Evolutionary conservation across 768 basidiomycete genomes (phyloP), one percentile per base, ranked within the genome.

Genomic region (Lactarius quietus): DNA sequence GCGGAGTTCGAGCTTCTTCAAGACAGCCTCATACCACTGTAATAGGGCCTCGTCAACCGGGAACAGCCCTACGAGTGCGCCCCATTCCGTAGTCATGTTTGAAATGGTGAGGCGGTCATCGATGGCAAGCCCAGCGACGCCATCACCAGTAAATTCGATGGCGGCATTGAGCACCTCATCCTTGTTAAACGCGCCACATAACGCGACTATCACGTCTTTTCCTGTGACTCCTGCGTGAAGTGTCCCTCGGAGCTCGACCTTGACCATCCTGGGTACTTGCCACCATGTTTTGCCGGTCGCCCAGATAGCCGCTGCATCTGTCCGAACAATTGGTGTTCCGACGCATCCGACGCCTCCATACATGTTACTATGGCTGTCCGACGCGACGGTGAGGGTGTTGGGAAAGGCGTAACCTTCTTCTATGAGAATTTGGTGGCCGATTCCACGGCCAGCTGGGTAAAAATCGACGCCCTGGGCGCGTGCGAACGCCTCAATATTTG

Each of bases 11-110:
- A 90, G 80, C 76, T 87, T 92, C 68, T 81, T 81, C 66, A 96
- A 76, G 15, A 84, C 79, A 6, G 79, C 77, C 52, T 92, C 89
- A 74, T 98, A 99, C 95, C 95, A 99, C 31, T 84, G 76, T 39
- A 95, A 73, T 23, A 95, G 83, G 10, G 84, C 86, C 23, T 86
- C 81, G 73, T 99, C 97, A 6, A 93, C 88, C 0, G 96, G 95
- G 80, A 99, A 98, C 8, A 97, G 86, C 36, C 97, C 97, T 9
- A 86, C 95, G 2, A 99, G 84, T 3, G 97, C 97, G 52, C 97
- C 97, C 97, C 97, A 99, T 76, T 99, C 97, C 35, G 97, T 98
- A 6, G 97, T 98, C 97, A 98, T 99, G 76, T 99, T 98, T n/a
- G 95, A 82, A 69, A 98, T 98, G 0, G 96, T 95, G 54, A 99